Evolutionary conservation across 2,329 filamentous ascomycete genomes (phyloP), one percentile per base, ranked within the genome.

Genomic region (Beauveria medogensis): DNA sequence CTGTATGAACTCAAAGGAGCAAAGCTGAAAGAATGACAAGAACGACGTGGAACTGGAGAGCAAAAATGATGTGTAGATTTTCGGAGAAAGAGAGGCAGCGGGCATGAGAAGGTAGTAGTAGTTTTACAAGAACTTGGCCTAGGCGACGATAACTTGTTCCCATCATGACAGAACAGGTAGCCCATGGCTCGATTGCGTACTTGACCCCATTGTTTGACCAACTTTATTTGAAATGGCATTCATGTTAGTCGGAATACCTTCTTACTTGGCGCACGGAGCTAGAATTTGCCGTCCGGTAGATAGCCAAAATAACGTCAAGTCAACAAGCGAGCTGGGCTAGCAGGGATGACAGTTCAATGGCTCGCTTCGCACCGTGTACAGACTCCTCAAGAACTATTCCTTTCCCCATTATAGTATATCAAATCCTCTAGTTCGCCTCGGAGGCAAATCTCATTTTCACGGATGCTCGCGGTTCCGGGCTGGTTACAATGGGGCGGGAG

Each of bases 381-480:
- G 22, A 16, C 22, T 24, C 22, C 22, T 30, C 28, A 30, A 50
- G 12, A 18, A 46, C 28, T 2, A 24, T 16, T 12, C 2, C 16
- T 34, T 37, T 22, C 46, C 30, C 55, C 55, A 43, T 51, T 16
- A 43, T 20, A 18, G 9, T 18, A 51, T 20, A n/a, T 50, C 18
- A 58, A 51, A 41, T 40, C 41, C 9, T 22, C 7, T 14, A 40
- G 34, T 28, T 53, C 2, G 51, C 22, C n/a, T 24, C 41, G 10
- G 10, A 37, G 9, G 10, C 26, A n/a, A 53, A 53, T 47, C 41
- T 26, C 22, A n/a, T 14, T 48, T 30, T 24, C n/a, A 24, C 55
- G 55, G 55, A 58, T 51, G 55, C 55, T 51, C 28, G 55, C 34
- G 5, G 30, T 28, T 51, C 55, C 55, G 55, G 37, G 46, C 55